phyloP scores from a whole-genome alignment of 176 grass and related monocot genomes.

The Areca catechu region DNA sequence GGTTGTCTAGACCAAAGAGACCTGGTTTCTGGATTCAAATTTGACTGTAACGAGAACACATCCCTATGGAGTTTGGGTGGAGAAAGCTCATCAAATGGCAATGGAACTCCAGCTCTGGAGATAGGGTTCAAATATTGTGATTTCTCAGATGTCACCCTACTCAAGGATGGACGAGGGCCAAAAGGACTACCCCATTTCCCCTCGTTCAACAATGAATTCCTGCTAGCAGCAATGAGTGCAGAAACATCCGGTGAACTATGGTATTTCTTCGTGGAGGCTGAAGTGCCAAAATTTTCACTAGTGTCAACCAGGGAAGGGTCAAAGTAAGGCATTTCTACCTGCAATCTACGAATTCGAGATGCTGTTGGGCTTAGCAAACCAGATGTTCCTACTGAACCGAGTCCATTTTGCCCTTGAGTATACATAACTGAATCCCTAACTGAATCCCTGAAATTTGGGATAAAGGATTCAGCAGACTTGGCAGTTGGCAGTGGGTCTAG shows the following conservation, averaged over 20 bases:
- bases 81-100: constrained; percentile 65
- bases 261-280: constrained; percentile 85
- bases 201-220: constrained; percentile 54
- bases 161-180: constrained; percentile 54
- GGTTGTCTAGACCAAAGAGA: constrained; percentile 96
- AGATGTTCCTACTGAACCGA: constrained; percentile 48
- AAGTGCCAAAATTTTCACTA: constrained; percentile 35
- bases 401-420: constrained; percentile 44
- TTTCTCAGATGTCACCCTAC: constrained; percentile 56
- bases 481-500: constrained; percentile 39
- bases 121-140: constrained; percentile 48
- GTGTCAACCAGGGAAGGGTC: constrained; percentile 52
- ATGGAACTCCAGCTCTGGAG: constrained; percentile 38
- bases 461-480: constrained; percentile 38
- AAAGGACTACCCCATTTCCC: constrained; percentile 50
- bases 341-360: constrained; percentile 35
- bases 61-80: constrained; percentile 53
- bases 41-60: constrained; percentile 45
- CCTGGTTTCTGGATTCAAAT: constrained; percentile 43
- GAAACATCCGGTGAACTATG: constrained; percentile 98
- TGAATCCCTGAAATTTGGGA: constrained; percentile 40
- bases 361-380: constrained; percentile 45
- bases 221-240: constrained; percentile 82
- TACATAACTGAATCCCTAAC: constrained; percentile 44
- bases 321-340: constrained; percentile 57